Evolutionary conservation across 1,284 basidiomycete genomes (phyloP).

Genomic region (Fomitopsis schrenkii): DNA sequence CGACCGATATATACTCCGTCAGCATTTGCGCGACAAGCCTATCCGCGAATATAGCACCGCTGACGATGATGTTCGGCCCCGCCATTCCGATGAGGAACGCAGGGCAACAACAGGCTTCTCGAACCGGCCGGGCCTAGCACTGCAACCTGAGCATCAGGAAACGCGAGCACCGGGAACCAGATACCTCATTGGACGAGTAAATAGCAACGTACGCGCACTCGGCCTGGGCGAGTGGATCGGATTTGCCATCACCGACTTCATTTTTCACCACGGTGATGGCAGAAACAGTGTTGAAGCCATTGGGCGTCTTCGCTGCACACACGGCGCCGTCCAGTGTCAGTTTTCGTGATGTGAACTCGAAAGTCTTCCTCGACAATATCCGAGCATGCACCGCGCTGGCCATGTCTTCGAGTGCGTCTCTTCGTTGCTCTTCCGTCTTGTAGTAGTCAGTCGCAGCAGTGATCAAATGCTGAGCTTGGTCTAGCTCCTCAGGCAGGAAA

Average conservation of each 20-base stretch:
- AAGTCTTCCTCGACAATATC: neutral
- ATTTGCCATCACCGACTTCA: constrained; percentile 10
- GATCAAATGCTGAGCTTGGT: neutral
- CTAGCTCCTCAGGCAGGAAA: neutral
- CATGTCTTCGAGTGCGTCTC: neutral
- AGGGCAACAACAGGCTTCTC: constrained; percentile 10
- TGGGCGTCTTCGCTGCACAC: neutral
- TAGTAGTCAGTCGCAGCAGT: no score
- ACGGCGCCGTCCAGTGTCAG: neutral
- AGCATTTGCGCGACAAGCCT: constrained; percentile 7
- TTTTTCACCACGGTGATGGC: constrained; percentile 9
- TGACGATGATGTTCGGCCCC: constrained; percentile 9
- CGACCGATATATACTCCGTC: constrained; percentile 4
- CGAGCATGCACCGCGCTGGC: neutral
- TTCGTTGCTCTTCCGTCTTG: neutral
- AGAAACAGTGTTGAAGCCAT: neutral
- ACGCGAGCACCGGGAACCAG: neutral
- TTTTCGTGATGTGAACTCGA: neutral
- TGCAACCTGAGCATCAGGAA: neutral
- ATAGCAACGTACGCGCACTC: constrained; percentile 7
- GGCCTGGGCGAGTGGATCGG: constrained; percentile 11
- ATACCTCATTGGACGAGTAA: neutral
- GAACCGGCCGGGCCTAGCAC: constrained; percentile 1
- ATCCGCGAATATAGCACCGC: constrained; percentile 14
- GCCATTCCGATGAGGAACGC: constrained; percentile 8